These are phyloP conservation scores for Paramyrothecium roridum DNA, from an alignment of 2,329 filamentous ascomycete species.

Conservation along the genomic window DNA sequence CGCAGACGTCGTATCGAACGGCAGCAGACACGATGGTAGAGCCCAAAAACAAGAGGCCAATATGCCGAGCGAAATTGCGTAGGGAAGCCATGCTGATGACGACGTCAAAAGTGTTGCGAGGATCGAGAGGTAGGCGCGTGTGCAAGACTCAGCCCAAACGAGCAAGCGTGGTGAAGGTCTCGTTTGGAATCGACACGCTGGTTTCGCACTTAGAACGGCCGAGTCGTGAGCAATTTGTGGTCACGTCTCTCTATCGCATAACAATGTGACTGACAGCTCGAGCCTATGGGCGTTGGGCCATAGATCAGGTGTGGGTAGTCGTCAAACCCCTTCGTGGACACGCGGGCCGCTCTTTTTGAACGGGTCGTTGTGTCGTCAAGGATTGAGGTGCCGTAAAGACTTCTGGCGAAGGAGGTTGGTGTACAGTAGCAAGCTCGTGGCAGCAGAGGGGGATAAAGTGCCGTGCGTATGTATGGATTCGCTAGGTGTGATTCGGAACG, in stretches of 20 bases:
- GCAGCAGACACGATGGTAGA: conserved; percentile 17
- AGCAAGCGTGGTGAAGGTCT: too few species aligned
- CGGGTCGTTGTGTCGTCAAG: not conserved
- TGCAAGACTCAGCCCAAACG: too few species aligned
- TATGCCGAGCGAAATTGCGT: conserved; percentile 12
- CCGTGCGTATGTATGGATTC: not conserved
- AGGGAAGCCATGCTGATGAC: conserved; percentile 16
- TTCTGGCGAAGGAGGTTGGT: too few species aligned
- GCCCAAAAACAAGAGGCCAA: conserved; percentile 19
- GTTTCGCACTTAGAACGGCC: too few species aligned
- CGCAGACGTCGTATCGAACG: conserved; percentile 28
- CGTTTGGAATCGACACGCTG: too few species aligned
- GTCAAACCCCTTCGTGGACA: not conserved
- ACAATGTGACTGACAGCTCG: not conserved
- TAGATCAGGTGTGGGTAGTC: not conserved
- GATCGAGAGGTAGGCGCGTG: conserved; percentile 3
- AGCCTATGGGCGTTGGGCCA: not conserved
- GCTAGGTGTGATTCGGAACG: not conserved
- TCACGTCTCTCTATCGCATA: not conserved
- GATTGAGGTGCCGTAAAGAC: not conserved
- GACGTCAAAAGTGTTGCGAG: conserved; percentile 1
- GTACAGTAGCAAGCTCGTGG: too few species aligned
- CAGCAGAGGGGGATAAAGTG: not conserved
- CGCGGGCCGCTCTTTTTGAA: not conserved
- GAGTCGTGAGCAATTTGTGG: too few species aligned